Evolutionary conservation across 495 filamentous ascomycete species (phyloP), one percentile per base, ranked within the genome.

Genomic region (Aspergillus bertholletiae): DNA sequence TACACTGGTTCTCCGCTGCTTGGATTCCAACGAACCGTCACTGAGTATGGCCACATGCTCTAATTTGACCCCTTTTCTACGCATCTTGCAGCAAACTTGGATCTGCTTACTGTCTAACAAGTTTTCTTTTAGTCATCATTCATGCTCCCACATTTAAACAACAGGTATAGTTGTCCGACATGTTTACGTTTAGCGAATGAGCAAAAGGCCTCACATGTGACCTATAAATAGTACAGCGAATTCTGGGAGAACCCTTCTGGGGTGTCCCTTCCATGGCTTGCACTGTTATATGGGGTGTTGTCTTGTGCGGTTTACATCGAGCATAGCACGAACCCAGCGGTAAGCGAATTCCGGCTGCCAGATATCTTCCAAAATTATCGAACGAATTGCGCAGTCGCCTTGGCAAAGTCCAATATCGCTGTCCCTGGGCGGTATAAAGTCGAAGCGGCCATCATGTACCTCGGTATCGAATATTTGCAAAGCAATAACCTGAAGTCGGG

Each of bases 391-490:
- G 52, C 52, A 5, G 7, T 47, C 5, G 20, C 17, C 30, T 30
- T 54, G 3, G 26, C 27, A 26, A 23, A 32, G 5, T 47, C 26
- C 17, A 24, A 54, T n/a, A 23, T 23, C 30, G 40, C 41, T 15
- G 27, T 46, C 6, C 52, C 52, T 27, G 52, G 43, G 5, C 1
- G 30, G 13, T 37, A 39, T 18, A 54, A 54, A 17, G 15, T 27
- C 17, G 52, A 54, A 17, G 52, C 43, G 2, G 12, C 28, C 1
- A 3, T 48, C 0, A 32, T 39, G 27, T 54, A 47, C 18, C 30
- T 54, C 3, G 52, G 52, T 20, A 27, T 47, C 7, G 52, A 54
- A 28, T 54, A 54, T 23, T 18, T 54, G n/a, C 52, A 54, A 22
- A 41, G 30, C 20, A 17, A 26, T 12, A 39, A 24, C 18, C 20